Evolutionary conservation across 169 alveolate genomes (phyloP).

Genomic region (Theileria annulata): DNA sequence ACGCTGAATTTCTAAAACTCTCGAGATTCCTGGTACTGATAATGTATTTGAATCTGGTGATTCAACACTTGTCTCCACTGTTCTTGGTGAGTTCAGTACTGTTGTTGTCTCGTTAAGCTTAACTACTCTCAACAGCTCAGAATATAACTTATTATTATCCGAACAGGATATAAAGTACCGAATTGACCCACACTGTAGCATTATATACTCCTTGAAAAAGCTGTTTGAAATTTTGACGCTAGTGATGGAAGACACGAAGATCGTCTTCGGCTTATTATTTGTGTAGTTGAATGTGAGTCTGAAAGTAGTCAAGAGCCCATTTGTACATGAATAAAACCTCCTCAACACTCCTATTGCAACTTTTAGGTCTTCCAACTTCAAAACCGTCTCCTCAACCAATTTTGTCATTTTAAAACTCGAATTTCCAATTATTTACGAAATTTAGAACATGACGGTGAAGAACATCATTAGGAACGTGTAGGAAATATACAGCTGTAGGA

Average conservation of each 20-base stretch:
- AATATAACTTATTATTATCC: conserved; percentile 16
- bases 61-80: neutral
- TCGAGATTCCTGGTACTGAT: conserved; percentile 33
- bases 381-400: conserved; percentile 36
- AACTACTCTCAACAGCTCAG: conserved; percentile 23
- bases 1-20: conserved; percentile 28
- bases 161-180: conserved; percentile 27
- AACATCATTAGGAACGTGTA: conserved; percentile 86
- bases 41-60: conserved; percentile 1
- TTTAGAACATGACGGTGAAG: conserved; percentile 84
- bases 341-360: conserved; percentile 43
- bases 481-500: conserved; percentile 85
- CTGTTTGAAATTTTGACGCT: conserved; percentile 9
- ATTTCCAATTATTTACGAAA: neutral
- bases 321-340: conserved; percentile 8
- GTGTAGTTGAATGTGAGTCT: conserved; percentile 16
- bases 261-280: neutral
- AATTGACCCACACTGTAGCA: conserved; percentile 18
- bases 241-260: conserved; percentile 28
- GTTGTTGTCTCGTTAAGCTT: conserved; percentile 8
- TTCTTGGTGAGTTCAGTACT: conserved; percentile 13
- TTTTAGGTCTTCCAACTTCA: neutral
- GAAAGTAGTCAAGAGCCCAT: conserved; percentile 34
- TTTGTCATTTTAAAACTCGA: neutral
- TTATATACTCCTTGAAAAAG: conserved; percentile 11